Conservation (phyloP, 169 alveolate genomes). For the Plasmodium coatneyi region DNA sequence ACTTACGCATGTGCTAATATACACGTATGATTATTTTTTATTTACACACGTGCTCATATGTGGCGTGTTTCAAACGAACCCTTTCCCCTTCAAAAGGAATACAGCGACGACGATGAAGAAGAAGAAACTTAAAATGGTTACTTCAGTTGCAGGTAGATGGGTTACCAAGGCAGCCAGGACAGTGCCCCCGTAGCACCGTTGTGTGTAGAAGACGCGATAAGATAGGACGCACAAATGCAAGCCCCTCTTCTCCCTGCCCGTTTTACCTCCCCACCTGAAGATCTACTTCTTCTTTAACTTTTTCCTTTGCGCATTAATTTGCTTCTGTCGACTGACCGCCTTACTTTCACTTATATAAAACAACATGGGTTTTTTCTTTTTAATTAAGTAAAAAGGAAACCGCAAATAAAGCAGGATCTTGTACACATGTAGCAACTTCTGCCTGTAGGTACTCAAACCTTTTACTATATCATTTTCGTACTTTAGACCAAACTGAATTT, state of each 20-base stretch:
- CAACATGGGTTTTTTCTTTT: slow-evolving; percentile 80
- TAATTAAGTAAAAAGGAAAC: slow-evolving; percentile 81
- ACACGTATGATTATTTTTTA: neutral
- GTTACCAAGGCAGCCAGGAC: neutral
- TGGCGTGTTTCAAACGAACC: neutral
- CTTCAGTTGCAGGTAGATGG: neutral
- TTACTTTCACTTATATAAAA: slow-evolving; percentile 86
- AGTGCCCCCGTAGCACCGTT: neutral
- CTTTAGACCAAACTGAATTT: slow-evolving; percentile 68
- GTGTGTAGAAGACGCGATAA: neutral
- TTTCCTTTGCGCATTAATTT: slow-evolving; percentile 80
- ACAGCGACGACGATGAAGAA: slow-evolving; percentile 36
- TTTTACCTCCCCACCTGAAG: neutral
- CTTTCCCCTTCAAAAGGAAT: slow-evolving; percentile 34
- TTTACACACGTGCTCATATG: neutral
- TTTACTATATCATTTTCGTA: slow-evolving; percentile 76
- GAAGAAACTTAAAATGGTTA: slow-evolving; percentile 22
- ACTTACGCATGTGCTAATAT: neutral
- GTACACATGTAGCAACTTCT: slow-evolving; percentile 80
- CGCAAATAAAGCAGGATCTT: slow-evolving; percentile 80
- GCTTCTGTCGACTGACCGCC: slow-evolving; percentile 83
- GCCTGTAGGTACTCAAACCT: slow-evolving; percentile 77
- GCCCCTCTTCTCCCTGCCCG: neutral
- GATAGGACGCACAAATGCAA: neutral
- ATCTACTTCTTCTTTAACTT: slow-evolving; percentile 75